Conservation (phyloP, 805 yeast genomes). For the Clavispora carvajalis region DNA sequence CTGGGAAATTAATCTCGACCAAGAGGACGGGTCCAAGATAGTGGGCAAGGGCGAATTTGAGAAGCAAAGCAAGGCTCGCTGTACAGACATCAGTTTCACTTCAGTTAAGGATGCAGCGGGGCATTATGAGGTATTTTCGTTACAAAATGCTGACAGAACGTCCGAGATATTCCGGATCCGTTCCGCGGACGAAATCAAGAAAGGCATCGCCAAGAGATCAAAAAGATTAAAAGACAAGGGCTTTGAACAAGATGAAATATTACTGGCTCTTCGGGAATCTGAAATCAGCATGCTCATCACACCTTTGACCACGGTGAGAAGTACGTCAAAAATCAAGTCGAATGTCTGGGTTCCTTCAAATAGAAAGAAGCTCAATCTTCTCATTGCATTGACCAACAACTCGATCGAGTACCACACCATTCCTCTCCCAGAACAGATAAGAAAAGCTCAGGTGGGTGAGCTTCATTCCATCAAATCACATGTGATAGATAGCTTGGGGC, state of each 20-base stretch:
- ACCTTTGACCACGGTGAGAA: conserved; percentile 64
- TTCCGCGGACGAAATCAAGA: conserved; percentile 67
- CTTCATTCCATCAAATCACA: conserved; percentile 43
- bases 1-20: conserved; percentile 64
- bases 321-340: conserved; percentile 57
- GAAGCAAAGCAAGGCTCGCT: conserved; percentile 72
- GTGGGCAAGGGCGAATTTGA: conserved; percentile 60
- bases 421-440: conserved; percentile 49
- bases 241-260: conserved; percentile 50
- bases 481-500: conserved; percentile 74
- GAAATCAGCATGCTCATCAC: conserved; percentile 57
- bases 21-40: conserved; percentile 46
- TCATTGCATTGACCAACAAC: conserved; percentile 67
- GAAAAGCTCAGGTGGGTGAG: conserved; percentile 43
- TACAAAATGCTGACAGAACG: conserved; percentile 78
- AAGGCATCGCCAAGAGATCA: conserved; percentile 71
- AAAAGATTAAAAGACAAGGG: conserved; percentile 76
- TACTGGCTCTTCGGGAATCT: conserved; percentile 36
- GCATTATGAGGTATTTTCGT: conserved; percentile 48
- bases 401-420: conserved; percentile 65
- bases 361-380: conserved; percentile 50
- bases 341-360: conserved; percentile 56
- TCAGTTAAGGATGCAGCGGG: conserved; percentile 21
- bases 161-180: conserved; percentile 77
- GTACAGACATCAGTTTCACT: conserved; percentile 53